Evolutionary conservation across 2,329 filamentous ascomycete species (phyloP).

Genomic region (Penicillium sp.): DNA sequence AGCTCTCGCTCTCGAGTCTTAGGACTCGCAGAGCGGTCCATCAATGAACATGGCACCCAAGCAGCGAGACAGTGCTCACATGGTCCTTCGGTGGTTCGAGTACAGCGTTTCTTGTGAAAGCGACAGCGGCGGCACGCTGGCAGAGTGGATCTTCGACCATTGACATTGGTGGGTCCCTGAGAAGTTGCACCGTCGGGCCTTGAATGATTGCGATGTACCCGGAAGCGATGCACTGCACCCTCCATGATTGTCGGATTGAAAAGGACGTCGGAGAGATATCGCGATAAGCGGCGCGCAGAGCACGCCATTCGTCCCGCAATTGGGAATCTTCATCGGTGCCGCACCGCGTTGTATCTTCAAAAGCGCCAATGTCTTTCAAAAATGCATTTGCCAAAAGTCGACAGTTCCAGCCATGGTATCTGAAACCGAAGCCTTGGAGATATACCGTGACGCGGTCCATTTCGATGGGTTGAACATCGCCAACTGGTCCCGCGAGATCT

Average conservation of each 20-base stretch:
- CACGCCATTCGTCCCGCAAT: slow-evolving; percentile 2
- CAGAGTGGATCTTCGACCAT: slow-evolving; percentile 4
- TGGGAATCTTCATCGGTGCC: background rate
- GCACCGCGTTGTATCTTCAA: slow-evolving; percentile 5
- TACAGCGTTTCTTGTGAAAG: slow-evolving; percentile 51
- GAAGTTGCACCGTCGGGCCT: background rate
- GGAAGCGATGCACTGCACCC: slow-evolving; percentile 12
- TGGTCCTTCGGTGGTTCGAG: slow-evolving; percentile 35
- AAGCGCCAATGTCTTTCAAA: slow-evolving; percentile 29
- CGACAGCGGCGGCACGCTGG: slow-evolving; percentile 48
- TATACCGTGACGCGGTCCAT: slow-evolving; percentile 41
- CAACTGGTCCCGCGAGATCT: slow-evolving; percentile 44
- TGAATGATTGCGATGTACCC: slow-evolving; percentile 4
- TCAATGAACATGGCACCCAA: slow-evolving; percentile 43
- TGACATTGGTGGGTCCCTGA: background rate
- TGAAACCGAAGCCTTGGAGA: slow-evolving; percentile 38
- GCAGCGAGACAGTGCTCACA: slow-evolving; percentile 45
- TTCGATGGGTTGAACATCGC: slow-evolving; percentile 47
- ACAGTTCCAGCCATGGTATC: background rate
- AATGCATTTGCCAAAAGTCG: background rate
- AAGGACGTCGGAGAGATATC: background rate
- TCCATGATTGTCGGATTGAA: slow-evolving; percentile 6
- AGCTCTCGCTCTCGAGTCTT: slow-evolving; percentile 38
- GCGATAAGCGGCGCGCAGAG: background rate
- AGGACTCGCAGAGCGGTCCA: slow-evolving; percentile 32